Conservation (phyloP, 768 basidiomycete species). For the Mycena haematopus region DNA sequence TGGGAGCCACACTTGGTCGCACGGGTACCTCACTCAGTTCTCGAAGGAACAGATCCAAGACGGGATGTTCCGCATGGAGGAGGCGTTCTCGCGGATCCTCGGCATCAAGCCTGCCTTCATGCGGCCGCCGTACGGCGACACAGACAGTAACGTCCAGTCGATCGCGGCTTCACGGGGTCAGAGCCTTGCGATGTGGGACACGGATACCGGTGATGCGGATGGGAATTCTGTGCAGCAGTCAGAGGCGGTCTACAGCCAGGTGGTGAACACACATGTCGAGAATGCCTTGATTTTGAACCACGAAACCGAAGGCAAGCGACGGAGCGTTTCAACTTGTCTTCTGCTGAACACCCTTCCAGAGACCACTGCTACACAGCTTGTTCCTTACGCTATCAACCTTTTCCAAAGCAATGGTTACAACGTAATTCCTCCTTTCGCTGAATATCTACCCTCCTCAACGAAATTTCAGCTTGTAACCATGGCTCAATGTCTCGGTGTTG, state of each 20-base stretch:
- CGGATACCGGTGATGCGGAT: neutral
- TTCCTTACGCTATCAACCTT: conserved; percentile 1
- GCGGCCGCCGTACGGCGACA: neutral
- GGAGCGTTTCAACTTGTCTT: neutral
- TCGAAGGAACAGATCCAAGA: neutral
- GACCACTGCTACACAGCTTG: neutral
- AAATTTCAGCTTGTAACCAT: neutral
- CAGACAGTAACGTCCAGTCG: neutral
- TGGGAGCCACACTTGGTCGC: conserved; percentile 2
- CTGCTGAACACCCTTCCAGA: neutral
- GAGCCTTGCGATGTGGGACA: neutral
- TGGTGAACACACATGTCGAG: conserved; percentile 31
- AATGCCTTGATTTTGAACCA: conserved; percentile 28
- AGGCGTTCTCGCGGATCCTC: neutral
- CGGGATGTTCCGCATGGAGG: neutral
- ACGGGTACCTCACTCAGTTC: neutral
- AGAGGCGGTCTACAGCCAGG: conserved; percentile 8
- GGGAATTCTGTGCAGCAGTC: neutral
- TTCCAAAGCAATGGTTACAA: neutral
- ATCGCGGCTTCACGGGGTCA: neutral
- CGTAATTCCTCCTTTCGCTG: neutral
- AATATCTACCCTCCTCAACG: neutral
- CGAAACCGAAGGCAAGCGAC: conserved; percentile 40
- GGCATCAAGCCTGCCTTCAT: conserved; percentile 1
- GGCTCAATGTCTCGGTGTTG: neutral